A percentile compares a stretch with the other conserved stretches of the same genome.
Conservation (phyloP, 768 basidiomycete genomes). For the Clitopilus hobsonii region DNA sequence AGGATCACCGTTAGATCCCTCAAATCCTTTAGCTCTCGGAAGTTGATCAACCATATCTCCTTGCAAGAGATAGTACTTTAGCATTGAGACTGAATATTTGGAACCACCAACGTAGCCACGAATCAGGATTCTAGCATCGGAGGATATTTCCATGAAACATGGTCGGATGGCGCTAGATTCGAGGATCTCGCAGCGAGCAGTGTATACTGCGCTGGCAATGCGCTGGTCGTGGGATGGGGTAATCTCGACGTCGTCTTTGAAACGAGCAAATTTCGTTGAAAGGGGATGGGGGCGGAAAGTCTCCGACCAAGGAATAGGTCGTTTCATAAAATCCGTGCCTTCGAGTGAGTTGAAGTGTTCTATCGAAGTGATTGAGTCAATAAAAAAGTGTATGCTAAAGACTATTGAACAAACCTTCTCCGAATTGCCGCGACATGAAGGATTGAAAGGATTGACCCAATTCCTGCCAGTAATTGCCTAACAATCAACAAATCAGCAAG, state of each 20-base stretch:
- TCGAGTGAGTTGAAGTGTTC: not conserved
- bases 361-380: not conserved
- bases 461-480: too few species aligned
- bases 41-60: not conserved
- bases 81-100: slow-evolving; percentile 3
- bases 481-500: too few species aligned
- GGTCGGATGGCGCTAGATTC: not conserved
- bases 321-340: not conserved
- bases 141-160: not conserved
- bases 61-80: slow-evolving; percentile 6
- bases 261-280: not conserved
- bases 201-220: not conserved
- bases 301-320: not conserved
- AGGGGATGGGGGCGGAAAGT: not conserved
- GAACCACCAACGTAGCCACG: slow-evolving; percentile 3
- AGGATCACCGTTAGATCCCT: not conserved
- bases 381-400: too few species aligned
- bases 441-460: too few species aligned
- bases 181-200: not conserved
- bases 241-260: not conserved
- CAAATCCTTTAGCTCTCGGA: not conserved
- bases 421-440: too few species aligned
- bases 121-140: not conserved
- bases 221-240: not conserved
- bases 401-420: too few species aligned